Base-by-base conservation (phyloP, 1,284 basidiomycete genomes). In the Phellopilus nigrolimitatus region DNA sequence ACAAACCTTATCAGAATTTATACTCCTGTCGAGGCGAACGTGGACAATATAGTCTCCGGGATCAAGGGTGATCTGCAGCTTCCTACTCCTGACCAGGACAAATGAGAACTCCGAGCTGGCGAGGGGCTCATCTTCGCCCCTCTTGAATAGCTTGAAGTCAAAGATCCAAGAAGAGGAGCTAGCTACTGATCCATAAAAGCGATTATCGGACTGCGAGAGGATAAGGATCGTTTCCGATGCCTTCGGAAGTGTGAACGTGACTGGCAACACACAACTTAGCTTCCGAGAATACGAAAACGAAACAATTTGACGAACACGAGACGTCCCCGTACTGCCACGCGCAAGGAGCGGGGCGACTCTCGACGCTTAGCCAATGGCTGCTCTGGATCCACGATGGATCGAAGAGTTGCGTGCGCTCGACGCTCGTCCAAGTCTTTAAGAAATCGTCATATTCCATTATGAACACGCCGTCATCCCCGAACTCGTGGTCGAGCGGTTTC, bases 361-460 rank as follows among this genome's bases (percentile, higher is more conserved):
- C 63, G 6, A 75, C 70, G 9, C 67, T 64, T 3, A 78, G 56
- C 75, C 76, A 78, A 22, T 74, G 66, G 10, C 71, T 73, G 8
- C 71, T 71, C 67, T 76, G 70, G 9, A 69, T 64, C 76, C 77
- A 79, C 4, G 61, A 65, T 0, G 66, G 63, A 55, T 78, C 74
- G 55, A 79, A 76, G 7, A 80, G 60, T 19, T 69, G 62, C 2
- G 72, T 75, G 8, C 73, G 63, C 42, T 79, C 73, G 4, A 80
- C 66, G 15, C 65, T 60, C 13, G 68, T 67, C 68, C 73, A 80
- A 19, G 63, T 68, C 1, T 64, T 60, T 34, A 80, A 60, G 59
- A 79, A 80, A 50, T 79, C 76, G 15, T 63, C 60, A 60, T 78
- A 79, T 61, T 79, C 76, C 76, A 79, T 79, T 4, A 79, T 67